Evolutionary conservation across 768 basidiomycete genomes (phyloP).

Genomic region (Thelephora ganbajun): DNA sequence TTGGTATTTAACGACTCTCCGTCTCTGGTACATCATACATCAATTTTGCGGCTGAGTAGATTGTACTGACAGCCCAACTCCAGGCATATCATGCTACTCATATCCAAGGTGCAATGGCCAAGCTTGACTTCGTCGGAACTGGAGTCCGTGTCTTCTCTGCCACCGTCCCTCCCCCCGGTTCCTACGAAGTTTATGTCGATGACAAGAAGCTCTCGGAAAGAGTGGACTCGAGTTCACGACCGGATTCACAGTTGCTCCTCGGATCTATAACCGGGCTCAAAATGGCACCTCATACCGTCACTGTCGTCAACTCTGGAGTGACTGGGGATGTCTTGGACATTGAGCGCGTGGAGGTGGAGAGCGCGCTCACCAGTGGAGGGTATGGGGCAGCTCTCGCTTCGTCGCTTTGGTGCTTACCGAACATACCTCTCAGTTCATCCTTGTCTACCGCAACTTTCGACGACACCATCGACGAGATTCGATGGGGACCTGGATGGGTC

Average conservation of each 20-base stretch:
- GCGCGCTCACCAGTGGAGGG: conserved; percentile 12
- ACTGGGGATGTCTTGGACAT: conserved; percentile 34
- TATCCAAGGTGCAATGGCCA: conserved; percentile 31
- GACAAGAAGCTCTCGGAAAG: conserved; percentile 22
- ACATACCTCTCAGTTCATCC: conserved; percentile 3
- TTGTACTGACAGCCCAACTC: background rate
- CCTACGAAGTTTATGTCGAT: conserved; percentile 31
- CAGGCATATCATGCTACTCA: conserved; percentile 35
- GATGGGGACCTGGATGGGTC: conserved; percentile 23
- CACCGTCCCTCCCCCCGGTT: conserved; percentile 30
- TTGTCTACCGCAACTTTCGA: conserved; percentile 22
- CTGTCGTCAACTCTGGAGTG: conserved; percentile 32
- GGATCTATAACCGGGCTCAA: conserved; percentile 27
- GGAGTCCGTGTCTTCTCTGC: conserved; percentile 40
- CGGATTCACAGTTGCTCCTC: conserved; percentile 24
- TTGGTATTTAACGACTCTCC: conserved; percentile 24
- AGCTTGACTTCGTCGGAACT: conserved; percentile 38
- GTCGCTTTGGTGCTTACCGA: background rate
- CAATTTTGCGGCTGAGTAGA: conserved; percentile 1
- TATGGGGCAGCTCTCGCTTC: background rate
- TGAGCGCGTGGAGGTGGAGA: conserved; percentile 31
- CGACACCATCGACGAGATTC: conserved; percentile 26
- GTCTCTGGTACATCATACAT: conserved; percentile 22
- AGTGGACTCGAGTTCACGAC: conserved; percentile 18
- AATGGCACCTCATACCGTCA: conserved; percentile 32